phyloP scores from a whole-genome alignment of 1,139 yeast genomes.

The Magnusiomyces paraingens region DNA sequence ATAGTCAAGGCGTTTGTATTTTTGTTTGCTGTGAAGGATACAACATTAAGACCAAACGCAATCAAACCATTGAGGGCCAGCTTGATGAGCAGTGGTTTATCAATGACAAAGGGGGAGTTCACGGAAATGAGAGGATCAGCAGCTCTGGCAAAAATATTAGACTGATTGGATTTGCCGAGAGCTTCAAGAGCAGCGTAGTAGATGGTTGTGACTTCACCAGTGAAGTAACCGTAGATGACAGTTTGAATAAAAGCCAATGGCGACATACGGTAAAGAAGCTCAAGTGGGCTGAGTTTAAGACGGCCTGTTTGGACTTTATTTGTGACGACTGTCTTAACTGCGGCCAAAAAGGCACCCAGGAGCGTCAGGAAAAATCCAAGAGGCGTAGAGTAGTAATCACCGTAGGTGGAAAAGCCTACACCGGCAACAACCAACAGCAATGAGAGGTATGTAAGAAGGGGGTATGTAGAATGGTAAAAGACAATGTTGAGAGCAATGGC shows the following conservation, averaged over 20 bases:
- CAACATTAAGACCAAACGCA: conserved; percentile 26
- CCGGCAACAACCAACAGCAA: conserved; percentile 20
- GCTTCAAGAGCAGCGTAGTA: conserved; percentile 6
- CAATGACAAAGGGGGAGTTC: conserved; percentile 13
- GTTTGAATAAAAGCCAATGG: conserved; percentile 26
- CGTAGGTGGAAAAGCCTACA: conserved; percentile 22
- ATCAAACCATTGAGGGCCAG: conserved; percentile 24
- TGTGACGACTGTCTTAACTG: conserved; percentile 26
- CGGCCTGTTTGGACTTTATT: conserved; percentile 25
- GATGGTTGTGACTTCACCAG: conserved; percentile 22
- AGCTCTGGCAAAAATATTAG: conserved; percentile 14
- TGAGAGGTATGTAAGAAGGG: conserved; percentile 23
- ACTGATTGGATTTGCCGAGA: not conserved
- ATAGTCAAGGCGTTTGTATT: conserved; percentile 26
- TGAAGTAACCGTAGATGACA: conserved; percentile 22
- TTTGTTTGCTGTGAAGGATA: conserved; percentile 27
- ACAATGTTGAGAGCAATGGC: conserved; percentile 23
- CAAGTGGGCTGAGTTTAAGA: conserved; percentile 23
- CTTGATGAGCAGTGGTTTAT: conserved; percentile 18
- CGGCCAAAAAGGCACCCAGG: conserved; percentile 25
- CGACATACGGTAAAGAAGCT: conserved; percentile 26
- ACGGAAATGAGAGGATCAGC: conserved; percentile 3
- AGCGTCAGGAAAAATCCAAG: conserved; percentile 25
- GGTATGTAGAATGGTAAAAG: conserved; percentile 21
- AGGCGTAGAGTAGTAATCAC: conserved; percentile 24